Evolutionary conservation across 2,329 filamentous ascomycete species (phyloP).

Genomic region (Stemphylium lycopersici): DNA sequence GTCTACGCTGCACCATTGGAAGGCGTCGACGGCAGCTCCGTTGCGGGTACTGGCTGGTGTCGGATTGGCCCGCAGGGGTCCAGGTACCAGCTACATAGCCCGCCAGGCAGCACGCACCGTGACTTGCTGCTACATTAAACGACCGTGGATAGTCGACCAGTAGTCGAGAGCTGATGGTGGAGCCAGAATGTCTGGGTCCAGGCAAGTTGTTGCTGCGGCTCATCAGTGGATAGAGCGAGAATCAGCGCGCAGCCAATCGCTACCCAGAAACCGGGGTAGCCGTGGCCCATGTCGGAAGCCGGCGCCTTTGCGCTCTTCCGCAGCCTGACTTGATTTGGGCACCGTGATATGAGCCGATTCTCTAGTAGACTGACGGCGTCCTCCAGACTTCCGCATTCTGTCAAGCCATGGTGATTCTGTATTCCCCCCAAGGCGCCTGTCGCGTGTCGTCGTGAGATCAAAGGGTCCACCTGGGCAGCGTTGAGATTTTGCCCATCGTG

Average conservation of each 20-base stretch:
- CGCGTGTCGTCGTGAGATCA: slow-evolving; percentile 22
- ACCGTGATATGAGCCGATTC: slow-evolving; percentile 32
- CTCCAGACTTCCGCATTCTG: slow-evolving; percentile 14
- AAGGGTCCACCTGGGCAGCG: slow-evolving; percentile 8
- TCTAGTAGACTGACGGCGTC: slow-evolving; percentile 21
- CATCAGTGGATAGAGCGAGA: slow-evolving; percentile 33
- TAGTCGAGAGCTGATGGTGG: slow-evolving; percentile 27
- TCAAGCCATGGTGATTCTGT: slow-evolving; percentile 4
- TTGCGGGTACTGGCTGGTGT: slow-evolving; percentile 37
- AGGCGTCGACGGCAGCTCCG: slow-evolving; percentile 30
- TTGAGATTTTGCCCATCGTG: slow-evolving; percentile 21
- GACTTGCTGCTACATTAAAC: slow-evolving; percentile 33
- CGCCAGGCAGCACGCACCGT: slow-evolving; percentile 28
- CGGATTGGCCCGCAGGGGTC: slow-evolving; percentile 33
- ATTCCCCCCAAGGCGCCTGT: slow-evolving; percentile 23
- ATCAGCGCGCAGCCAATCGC: slow-evolving; percentile 33
- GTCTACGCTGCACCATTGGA: slow-evolving; percentile 33
- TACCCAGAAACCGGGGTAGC: slow-evolving; percentile 26
- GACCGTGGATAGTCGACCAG: slow-evolving; percentile 22
- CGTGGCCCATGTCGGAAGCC: slow-evolving; percentile 18
- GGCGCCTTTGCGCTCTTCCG: slow-evolving; percentile 26
- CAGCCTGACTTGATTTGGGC: slow-evolving; percentile 35
- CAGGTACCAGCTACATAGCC: slow-evolving; percentile 28
- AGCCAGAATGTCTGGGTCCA: slow-evolving; percentile 27
- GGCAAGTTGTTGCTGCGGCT: slow-evolving; percentile 30